Evolutionary conservation across 2,329 filamentous ascomycete species (phyloP).

Genomic region (Colletotrichum navitas): DNA sequence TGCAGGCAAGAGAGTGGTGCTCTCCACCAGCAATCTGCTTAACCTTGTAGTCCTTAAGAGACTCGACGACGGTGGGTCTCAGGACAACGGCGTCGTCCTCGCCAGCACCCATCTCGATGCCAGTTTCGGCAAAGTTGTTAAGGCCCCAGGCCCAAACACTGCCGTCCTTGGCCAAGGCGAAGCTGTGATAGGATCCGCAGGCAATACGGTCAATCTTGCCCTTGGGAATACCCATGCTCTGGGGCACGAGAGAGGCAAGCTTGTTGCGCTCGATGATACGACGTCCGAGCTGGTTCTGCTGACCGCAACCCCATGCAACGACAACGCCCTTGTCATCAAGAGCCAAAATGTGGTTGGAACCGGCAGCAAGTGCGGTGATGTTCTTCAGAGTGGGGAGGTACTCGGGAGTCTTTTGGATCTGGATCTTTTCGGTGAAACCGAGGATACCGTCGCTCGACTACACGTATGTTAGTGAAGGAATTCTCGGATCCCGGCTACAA

Average conservation of each 20-base stretch:
- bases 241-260: slow-evolving; percentile 70
- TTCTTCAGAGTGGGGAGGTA: slow-evolving; percentile 73
- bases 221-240: slow-evolving; percentile 73
- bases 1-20: slow-evolving; percentile 80
- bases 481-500: background rate
- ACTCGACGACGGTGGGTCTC: slow-evolving; percentile 76
- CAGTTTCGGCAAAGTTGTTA: slow-evolving; percentile 89
- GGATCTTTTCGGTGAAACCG: slow-evolving; percentile 69
- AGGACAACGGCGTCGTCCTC: slow-evolving; percentile 79
- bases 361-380: slow-evolving; percentile 73
- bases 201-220: slow-evolving; percentile 74
- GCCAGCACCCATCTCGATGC: slow-evolving; percentile 69
- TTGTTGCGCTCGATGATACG: slow-evolving; percentile 71
- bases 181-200: slow-evolving; percentile 84
- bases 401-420: slow-evolving; percentile 60
- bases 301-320: slow-evolving; percentile 78
- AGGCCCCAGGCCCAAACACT: slow-evolving; percentile 86
- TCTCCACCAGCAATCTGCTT: slow-evolving; percentile 74
- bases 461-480: slow-evolving; percentile 7
- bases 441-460: slow-evolving; percentile 72
- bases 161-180: slow-evolving; percentile 79
- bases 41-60: slow-evolving; percentile 74
- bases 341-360: slow-evolving; percentile 79
- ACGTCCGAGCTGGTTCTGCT: slow-evolving; percentile 75
- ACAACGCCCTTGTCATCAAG: slow-evolving; percentile 75